These are phyloP conservation scores for Phytopythium kandeliae DNA, from an alignment of 352 stramenopile genomes.

Conservation along the genomic window DNA sequence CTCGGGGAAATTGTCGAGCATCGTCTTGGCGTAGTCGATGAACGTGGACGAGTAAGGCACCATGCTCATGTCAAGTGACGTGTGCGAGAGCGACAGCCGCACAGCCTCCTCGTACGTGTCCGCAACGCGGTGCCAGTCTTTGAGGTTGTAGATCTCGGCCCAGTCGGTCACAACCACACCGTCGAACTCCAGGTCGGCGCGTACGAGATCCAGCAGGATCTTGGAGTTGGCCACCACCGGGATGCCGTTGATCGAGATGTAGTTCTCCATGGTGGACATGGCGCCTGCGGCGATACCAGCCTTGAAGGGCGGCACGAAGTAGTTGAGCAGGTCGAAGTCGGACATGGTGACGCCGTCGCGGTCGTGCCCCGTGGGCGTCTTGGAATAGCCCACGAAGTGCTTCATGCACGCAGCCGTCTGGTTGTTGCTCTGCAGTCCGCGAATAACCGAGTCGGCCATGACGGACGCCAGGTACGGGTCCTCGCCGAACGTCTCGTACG, in stretches of 20 bases:
- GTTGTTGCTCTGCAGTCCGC: slow-evolving; percentile 71
- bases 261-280: slow-evolving; percentile 90
- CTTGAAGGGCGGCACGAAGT: slow-evolving; percentile 75
- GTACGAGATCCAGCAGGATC: slow-evolving; percentile 77
- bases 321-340: slow-evolving; percentile 75
- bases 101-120: slow-evolving; percentile 46
- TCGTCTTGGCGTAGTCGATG: slow-evolving; percentile 39
- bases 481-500: slow-evolving; percentile 93
- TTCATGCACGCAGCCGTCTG: slow-evolving; percentile 83
- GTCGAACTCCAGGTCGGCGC: slow-evolving; percentile 72
- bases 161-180: slow-evolving; percentile 90
- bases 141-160: slow-evolving; percentile 87
- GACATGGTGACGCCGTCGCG: slow-evolving; percentile 61
- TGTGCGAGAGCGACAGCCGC: slow-evolving; percentile 56
- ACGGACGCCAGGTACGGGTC: slow-evolving; percentile 73
- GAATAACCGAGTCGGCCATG: slow-evolving; percentile 65
- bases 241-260: slow-evolving; percentile 89
- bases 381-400: slow-evolving; percentile 82
- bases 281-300: slow-evolving; percentile 63
- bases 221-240: slow-evolving; percentile 79
- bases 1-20: slow-evolving; percentile 29
- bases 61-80: slow-evolving; percentile 90
- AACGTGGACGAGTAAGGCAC: slow-evolving; percentile 43
- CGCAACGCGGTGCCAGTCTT: slow-evolving; percentile 50
- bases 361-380: slow-evolving; percentile 76